phyloP scores from a whole-genome alignment of 129 eudicot genomes.

The Silybum marianum region DNA sequence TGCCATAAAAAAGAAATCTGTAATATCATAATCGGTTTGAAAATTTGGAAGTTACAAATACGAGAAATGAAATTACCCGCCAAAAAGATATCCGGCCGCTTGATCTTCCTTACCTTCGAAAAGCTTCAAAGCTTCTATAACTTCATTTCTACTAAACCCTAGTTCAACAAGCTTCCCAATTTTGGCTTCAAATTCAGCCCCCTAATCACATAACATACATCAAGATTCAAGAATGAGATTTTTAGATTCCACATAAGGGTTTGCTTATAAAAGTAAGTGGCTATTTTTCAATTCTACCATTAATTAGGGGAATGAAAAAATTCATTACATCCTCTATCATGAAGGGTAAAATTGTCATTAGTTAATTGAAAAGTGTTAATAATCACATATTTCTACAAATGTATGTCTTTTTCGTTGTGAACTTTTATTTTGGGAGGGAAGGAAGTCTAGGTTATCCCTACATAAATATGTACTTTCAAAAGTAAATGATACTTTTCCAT shows the following conservation, averaged over 20 bases:
- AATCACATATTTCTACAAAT: background rate
- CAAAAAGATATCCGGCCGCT: conserved; percentile 94
- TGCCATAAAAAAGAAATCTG: background rate
- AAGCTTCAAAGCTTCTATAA: conserved; percentile 77
- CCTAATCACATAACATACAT: conserved; percentile 44
- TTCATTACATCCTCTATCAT: background rate
- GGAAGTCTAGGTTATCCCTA: background rate
- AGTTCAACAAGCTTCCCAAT: conserved; percentile 81
- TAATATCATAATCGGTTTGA: background rate
- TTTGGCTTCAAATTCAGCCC: conserved; percentile 88
- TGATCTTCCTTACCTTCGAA: conserved; percentile 90
- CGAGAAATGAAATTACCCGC: conserved; percentile 43
- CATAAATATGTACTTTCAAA: background rate
- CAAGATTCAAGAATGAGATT: background rate
- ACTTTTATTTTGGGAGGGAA: background rate
- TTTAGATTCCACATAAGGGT: too few relatives aligned
- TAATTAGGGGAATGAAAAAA: background rate
- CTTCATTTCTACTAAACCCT: conserved; percentile 84
- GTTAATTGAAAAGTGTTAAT: background rate
- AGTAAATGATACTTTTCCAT: background rate
- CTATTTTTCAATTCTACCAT: background rate
- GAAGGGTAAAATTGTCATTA: background rate
- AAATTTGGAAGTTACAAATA: background rate
- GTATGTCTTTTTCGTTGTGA: background rate
- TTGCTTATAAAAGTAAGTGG: background rate